Percentiles rank a stretch among this genome's conserved stretches.
phyloP scores from a whole-genome alignment of 805 yeast species.

The Ogataea ganodermae region DNA sequence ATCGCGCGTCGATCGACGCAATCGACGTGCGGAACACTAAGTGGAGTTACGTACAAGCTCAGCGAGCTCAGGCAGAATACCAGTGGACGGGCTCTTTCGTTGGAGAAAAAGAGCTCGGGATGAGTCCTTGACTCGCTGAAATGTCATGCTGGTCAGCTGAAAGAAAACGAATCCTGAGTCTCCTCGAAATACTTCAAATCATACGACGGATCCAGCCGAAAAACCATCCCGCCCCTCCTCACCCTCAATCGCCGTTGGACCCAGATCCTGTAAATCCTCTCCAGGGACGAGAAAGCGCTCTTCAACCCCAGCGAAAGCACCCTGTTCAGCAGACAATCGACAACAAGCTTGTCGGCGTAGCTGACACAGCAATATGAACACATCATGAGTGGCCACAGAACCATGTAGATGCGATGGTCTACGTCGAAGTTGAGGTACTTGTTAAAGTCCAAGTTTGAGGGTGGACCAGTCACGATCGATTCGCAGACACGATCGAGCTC shows the following conservation, averaged over 20 bases:
- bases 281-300: conserved; percentile 27
- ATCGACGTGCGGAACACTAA: too few relatives aligned
- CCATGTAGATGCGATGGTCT: conserved; percentile 36
- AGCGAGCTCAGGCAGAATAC: too few relatives aligned
- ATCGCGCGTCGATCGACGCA: too few relatives aligned
- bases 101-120: too few relatives aligned
- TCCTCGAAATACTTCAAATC: conserved; percentile 16
- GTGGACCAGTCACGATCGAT: conserved; percentile 1
- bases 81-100: too few relatives aligned
- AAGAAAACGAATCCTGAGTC: conserved; percentile 20
- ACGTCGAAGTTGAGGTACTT: conserved; percentile 27
- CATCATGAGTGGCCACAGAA: conserved; percentile 32
- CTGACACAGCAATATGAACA: conserved; percentile 30
- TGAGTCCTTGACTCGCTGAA: background rate
- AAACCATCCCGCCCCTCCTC: conserved; percentile 10
- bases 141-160: conserved; percentile 18
- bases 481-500: conserved; percentile 16
- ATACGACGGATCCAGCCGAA: conserved; percentile 14
- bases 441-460: conserved; percentile 15
- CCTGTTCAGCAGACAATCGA: conserved; percentile 29
- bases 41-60: too few relatives aligned
- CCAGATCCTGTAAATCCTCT: conserved; percentile 32
- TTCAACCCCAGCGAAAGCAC: conserved; percentile 30
- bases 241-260: conserved; percentile 25
- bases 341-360: conserved; percentile 29